Conservation (phyloP, 2,329 filamentous ascomycete genomes). For the Ceratocystis colombiana region DNA sequence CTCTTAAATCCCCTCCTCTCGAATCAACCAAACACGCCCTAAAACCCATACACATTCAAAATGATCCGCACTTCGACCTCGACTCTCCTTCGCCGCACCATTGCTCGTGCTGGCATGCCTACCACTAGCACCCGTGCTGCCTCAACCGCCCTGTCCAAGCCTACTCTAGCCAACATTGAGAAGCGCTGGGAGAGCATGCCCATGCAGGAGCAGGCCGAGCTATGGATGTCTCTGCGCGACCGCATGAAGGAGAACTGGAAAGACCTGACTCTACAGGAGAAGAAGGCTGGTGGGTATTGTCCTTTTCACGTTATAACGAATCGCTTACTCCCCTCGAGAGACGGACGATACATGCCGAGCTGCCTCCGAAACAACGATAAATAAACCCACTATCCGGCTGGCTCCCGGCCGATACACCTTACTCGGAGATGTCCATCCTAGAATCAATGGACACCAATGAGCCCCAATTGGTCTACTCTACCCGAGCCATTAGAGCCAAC, state of each 20-base stretch:
- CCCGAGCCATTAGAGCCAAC: too few species aligned
- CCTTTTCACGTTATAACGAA: background rate
- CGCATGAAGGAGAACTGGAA: constrained; percentile 98
- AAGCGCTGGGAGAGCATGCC: constrained; percentile 98
- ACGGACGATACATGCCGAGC: constrained; percentile 3
- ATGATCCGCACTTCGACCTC: constrained; percentile 47
- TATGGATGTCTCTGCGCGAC: constrained; percentile 97
- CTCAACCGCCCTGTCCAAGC: constrained; percentile 90
- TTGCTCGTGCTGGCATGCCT: constrained; percentile 38
- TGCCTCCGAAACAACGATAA: constrained; percentile 10
- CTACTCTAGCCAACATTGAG: constrained; percentile 94
- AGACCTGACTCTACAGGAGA: constrained; percentile 90
- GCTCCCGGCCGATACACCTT: background rate
- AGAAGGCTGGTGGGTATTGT: constrained; percentile 84
- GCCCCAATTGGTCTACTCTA: background rate
- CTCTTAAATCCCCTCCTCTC: constrained; percentile 12
- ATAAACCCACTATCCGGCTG: background rate
- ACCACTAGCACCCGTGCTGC: constrained; percentile 42
- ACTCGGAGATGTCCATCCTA: background rate
- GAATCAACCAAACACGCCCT: constrained; percentile 23
- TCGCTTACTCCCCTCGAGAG: background rate
- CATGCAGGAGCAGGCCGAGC: constrained; percentile 95
- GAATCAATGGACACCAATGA: background rate
- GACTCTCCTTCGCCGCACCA: constrained; percentile 44
- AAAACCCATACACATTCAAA: constrained; percentile 28